phyloP scores from a whole-genome alignment of 1,284 basidiomycete genomes.

The Boletus sp. region DNA sequence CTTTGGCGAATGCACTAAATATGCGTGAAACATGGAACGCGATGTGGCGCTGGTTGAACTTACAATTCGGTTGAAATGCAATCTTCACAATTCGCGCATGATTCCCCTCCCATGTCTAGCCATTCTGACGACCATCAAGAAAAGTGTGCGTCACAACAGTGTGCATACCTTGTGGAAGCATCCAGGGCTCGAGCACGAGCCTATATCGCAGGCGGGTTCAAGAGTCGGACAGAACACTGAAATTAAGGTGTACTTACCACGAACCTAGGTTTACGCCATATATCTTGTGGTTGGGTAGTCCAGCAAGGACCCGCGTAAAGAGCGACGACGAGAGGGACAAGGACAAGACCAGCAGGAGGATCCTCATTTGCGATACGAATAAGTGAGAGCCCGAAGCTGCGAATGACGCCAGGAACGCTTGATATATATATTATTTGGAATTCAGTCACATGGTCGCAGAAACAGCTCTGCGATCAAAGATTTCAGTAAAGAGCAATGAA shows the following conservation, averaged over 20 bases:
- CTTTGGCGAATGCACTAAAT: conserved; percentile 51
- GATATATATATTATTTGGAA: conserved; percentile 12
- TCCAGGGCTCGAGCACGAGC: conserved; percentile 56
- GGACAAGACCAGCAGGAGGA: conserved; percentile 12
- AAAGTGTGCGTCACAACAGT: neutral
- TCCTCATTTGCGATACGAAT: conserved; percentile 18
- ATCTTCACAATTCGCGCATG: conserved; percentile 37
- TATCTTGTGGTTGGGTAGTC: conserved; percentile 36
- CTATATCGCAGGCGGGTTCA: conserved; percentile 24
- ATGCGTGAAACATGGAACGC: neutral
- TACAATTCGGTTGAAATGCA: conserved; percentile 49
- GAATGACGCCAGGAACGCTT: neutral
- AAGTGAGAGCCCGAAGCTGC: neutral
- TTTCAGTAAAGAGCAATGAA: neutral
- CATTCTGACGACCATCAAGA: conserved; percentile 36
- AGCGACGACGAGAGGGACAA: conserved; percentile 19
- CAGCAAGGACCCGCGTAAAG: conserved; percentile 16
- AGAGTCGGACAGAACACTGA: neutral
- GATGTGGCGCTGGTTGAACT: conserved; percentile 4
- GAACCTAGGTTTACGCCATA: conserved; percentile 53
- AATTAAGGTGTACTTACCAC: conserved; percentile 34
- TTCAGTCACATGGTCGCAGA: neutral
- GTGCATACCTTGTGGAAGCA: conserved; percentile 44
- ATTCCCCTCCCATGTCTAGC: conserved; percentile 48
- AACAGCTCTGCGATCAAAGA: neutral